Evolutionary conservation across 805 yeast species (phyloP).

Genomic region (Myxozyma geophila): DNA sequence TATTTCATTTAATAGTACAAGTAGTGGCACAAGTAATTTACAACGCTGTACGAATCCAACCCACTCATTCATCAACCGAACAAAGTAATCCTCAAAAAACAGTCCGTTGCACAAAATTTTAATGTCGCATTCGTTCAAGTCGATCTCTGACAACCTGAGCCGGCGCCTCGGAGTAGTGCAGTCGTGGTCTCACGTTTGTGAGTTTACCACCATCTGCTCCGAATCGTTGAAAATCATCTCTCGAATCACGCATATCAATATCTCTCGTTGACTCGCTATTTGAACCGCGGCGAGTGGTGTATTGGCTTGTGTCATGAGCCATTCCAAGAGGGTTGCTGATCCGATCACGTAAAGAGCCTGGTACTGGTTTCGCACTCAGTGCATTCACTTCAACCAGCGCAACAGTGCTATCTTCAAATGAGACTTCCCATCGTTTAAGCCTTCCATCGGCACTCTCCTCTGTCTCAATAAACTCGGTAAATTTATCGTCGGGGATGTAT

Average conservation of each 20-base stretch:
- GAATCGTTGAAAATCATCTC: neutral
- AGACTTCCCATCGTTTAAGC: constrained; percentile 26
- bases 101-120: neutral
- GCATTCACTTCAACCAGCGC: constrained; percentile 17
- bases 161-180: constrained; percentile 29
- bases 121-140: neutral
- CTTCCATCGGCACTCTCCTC: constrained; percentile 24
- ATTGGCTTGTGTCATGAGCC: constrained; percentile 13
- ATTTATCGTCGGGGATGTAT: constrained; percentile 26
- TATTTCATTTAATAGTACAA: neutral
- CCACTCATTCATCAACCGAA: neutral
- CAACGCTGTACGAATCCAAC: neutral
- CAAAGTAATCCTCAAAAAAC: neutral
- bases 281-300: neutral
- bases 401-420: constrained; percentile 11
- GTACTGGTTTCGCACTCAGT: neutral
- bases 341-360: neutral
- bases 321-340: constrained; percentile 13
- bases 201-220: neutral
- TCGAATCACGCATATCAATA: neutral
- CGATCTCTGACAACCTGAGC: constrained; percentile 18
- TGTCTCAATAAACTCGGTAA: constrained; percentile 23
- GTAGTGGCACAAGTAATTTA: neutral
- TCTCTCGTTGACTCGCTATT: neutral
- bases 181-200: constrained; percentile 20